Evolutionary conservation across 2,329 filamentous ascomycete species (phyloP).

Genomic region (Sporothrix dimorphospora): DNA sequence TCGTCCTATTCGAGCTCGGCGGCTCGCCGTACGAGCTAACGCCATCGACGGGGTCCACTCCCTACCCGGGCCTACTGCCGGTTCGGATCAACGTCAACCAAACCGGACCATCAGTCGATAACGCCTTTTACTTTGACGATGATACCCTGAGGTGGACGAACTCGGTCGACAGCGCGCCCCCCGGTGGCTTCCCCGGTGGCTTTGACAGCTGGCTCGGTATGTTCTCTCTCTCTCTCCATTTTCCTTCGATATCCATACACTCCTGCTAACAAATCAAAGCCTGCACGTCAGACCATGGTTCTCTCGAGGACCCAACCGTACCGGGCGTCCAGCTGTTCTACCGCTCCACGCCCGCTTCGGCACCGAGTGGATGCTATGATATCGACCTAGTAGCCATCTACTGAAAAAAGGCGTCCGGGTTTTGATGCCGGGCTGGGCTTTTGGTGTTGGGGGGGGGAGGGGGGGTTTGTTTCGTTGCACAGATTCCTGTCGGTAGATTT

Average conservation of each 20-base stretch:
- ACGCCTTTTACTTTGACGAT: constrained; percentile 27
- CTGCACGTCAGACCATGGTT: constrained; percentile 2
- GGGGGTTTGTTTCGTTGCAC: neutral
- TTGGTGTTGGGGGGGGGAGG: no score
- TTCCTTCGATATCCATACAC: no score
- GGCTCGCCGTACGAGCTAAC: constrained; percentile 10
- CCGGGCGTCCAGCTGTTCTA: constrained; percentile 30
- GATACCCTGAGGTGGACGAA: constrained; percentile 27
- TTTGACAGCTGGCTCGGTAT: constrained; percentile 30
- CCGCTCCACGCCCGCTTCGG: neutral
- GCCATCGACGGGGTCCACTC: neutral
- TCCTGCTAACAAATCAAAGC: neutral
- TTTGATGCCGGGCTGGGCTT: neutral
- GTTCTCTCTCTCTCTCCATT: neutral
- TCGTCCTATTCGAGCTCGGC: constrained; percentile 19
- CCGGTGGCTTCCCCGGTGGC: constrained; percentile 18
- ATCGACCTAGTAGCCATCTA: constrained; percentile 27
- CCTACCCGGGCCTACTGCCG: neutral
- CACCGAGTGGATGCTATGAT: constrained; percentile 17
- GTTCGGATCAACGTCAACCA: constrained; percentile 23
- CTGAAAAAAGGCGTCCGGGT: neutral
- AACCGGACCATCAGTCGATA: neutral
- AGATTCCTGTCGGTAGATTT: neutral
- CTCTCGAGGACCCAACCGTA: neutral
- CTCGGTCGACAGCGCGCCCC: neutral